Conservation (phyloP, 2,329 filamentous ascomycete genomes). For the Aspergillus ibericus region DNA sequence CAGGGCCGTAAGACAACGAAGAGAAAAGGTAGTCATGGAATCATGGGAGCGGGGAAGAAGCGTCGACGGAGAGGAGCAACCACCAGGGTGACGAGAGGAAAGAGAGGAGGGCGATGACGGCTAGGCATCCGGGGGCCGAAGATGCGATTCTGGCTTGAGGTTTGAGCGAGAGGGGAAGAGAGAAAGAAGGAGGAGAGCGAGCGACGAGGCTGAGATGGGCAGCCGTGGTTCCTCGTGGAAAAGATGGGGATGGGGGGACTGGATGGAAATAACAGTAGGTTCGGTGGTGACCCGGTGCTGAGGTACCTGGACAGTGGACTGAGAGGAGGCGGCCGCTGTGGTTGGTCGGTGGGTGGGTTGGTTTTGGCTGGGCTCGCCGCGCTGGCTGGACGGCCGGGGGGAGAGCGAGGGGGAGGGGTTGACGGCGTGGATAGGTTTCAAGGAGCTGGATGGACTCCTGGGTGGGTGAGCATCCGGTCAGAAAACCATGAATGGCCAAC, state of each 20-base stretch:
- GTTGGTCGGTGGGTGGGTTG: not conserved
- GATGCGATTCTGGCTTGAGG: constrained; percentile 1
- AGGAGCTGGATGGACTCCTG: not conserved
- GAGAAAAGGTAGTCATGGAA: constrained; percentile 30
- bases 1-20: constrained; percentile 32
- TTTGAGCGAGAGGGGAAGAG: constrained; percentile 6
- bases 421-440: not conserved
- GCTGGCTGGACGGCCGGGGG: not conserved
- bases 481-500: not conserved
- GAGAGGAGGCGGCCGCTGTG: constrained; percentile 1
- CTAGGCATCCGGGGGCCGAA: constrained; percentile 25
- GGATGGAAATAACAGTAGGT: constrained; percentile 6
- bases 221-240: not conserved
- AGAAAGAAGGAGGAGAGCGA: not conserved
- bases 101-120: constrained; percentile 17
- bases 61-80: constrained; percentile 22
- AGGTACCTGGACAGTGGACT: constrained; percentile 4
- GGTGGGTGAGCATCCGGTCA: not conserved
- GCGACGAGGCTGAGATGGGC: not conserved
- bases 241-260: not conserved
- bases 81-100: constrained; percentile 22
- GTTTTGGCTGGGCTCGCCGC: not conserved
- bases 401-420: not conserved
- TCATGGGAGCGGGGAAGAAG: constrained; percentile 44
- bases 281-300: constrained; percentile 1